Evolutionary conservation across 2,329 filamentous ascomycete species (phyloP).

Genomic region (Bretziella fagacearum): DNA sequence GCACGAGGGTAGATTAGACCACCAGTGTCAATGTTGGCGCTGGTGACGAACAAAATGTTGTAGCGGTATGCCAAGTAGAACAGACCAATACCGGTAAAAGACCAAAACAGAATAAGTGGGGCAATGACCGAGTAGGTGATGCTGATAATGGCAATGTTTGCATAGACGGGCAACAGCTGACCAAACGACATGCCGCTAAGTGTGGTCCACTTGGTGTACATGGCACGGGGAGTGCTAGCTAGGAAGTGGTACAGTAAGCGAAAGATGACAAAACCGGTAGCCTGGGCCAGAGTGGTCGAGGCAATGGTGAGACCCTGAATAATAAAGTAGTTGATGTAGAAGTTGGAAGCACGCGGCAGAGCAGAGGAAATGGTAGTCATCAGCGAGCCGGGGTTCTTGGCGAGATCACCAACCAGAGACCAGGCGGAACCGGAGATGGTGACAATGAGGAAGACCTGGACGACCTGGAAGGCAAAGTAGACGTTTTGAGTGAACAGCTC

Average conservation of each 20-base stretch:
- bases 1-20: constrained; percentile 78
- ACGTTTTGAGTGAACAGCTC: constrained; percentile 82
- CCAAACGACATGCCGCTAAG: constrained; percentile 60
- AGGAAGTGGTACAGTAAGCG: constrained; percentile 52
- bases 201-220: constrained; percentile 56
- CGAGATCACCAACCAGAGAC: constrained; percentile 46
- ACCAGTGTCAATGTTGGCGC: constrained; percentile 67
- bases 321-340: constrained; percentile 83
- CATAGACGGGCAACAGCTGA: constrained; percentile 56
- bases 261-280: constrained; percentile 46
- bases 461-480: constrained; percentile 79
- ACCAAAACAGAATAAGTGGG: constrained; percentile 66
- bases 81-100: constrained; percentile 55
- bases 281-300: constrained; percentile 56
- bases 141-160: constrained; percentile 54
- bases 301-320: constrained; percentile 68
- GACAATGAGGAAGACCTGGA: constrained; percentile 81
- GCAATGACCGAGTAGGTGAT: constrained; percentile 75
- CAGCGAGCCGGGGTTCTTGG: constrained; percentile 41
- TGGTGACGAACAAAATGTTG: constrained; percentile 68
- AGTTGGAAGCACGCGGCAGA: constrained; percentile 73
- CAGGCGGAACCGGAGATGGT: constrained; percentile 70
- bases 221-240: constrained; percentile 59
- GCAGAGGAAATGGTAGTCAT: constrained; percentile 52
- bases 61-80: constrained; percentile 80